A percentile compares a stretch with the other conserved stretches of the same genome.
Evolutionary conservation across 441 rosid species (phyloP).

Genomic region (Macaranga tanarius): DNA sequence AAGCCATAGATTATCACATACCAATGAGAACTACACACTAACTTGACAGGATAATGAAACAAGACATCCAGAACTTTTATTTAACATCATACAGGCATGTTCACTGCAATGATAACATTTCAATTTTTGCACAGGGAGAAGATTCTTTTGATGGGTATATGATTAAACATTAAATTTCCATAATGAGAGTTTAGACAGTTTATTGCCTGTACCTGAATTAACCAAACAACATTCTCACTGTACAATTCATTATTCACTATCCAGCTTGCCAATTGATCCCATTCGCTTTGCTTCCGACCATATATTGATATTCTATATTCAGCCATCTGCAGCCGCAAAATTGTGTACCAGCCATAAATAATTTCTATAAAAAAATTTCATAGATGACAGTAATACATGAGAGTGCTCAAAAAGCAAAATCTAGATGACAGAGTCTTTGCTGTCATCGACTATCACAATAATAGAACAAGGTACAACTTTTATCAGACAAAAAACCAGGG

Average conservation of each 20-base stretch:
- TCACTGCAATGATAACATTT: not conserved
- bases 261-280: constrained; percentile 99
- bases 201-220: constrained; percentile 70
- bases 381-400: not conserved
- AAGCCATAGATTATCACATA: not conserved
- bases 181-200: not conserved
- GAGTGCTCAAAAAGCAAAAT: not conserved
- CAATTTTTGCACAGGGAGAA: not conserved
- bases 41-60: not conserved
- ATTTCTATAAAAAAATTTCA: not conserved
- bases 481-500: not conserved
- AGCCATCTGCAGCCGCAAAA: constrained; percentile 76
- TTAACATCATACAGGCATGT: not conserved
- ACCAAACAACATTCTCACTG: constrained; percentile 98
- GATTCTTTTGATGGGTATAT: not conserved
- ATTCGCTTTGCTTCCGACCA: constrained; percentile 98
- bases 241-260: constrained; percentile 96
- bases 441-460: not conserved
- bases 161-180: not conserved
- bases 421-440: not conserved
- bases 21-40: not conserved
- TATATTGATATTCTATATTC: constrained; percentile 97
- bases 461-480: not conserved
- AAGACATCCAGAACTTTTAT: not conserved
- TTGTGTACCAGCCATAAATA: constrained; percentile 15